These are phyloP conservation scores for Ormosia emarginata DNA, from an alignment of 306 rosid genomes.

Conservation along the genomic window DNA sequence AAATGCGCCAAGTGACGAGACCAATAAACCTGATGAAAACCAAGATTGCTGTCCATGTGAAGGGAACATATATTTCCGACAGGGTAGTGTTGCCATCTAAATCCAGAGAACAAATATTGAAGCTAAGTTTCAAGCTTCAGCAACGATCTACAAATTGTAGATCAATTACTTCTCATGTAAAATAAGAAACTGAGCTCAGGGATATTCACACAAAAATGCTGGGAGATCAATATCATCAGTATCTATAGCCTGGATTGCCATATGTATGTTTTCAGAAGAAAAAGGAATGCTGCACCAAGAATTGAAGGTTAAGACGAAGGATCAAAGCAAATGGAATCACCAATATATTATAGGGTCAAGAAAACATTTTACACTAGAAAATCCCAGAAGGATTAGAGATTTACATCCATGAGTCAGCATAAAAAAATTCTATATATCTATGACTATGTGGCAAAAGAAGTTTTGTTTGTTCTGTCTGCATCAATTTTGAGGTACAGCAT, in stretches of 20 bases:
- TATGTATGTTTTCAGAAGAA: constrained; percentile 85
- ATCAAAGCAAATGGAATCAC: background rate
- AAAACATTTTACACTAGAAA: background rate
- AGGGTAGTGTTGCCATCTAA: background rate
- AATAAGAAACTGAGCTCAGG: constrained; percentile 71
- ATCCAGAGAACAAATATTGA: background rate
- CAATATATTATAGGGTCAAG: background rate
- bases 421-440: background rate
- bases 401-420: background rate
- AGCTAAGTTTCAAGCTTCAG: constrained; percentile 6
- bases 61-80: constrained; percentile 9
- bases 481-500: background rate
- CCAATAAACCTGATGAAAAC: constrained; percentile 10
- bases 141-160: constrained; percentile 9
- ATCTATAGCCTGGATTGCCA: constrained; percentile 72
- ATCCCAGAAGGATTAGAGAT: background rate
- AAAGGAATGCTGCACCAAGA: constrained; percentile 78
- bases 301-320: background rate
- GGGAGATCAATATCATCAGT: constrained; percentile 67
- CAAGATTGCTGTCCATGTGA: background rate
- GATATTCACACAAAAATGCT: constrained; percentile 51
- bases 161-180: constrained; percentile 37
- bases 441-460: background rate
- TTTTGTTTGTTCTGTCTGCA: background rate
- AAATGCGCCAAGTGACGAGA: background rate